These are phyloP conservation scores for Aureobasidium sp. DNA, from an alignment of 2,329 filamentous ascomycete genomes.

Conservation along the genomic window DNA sequence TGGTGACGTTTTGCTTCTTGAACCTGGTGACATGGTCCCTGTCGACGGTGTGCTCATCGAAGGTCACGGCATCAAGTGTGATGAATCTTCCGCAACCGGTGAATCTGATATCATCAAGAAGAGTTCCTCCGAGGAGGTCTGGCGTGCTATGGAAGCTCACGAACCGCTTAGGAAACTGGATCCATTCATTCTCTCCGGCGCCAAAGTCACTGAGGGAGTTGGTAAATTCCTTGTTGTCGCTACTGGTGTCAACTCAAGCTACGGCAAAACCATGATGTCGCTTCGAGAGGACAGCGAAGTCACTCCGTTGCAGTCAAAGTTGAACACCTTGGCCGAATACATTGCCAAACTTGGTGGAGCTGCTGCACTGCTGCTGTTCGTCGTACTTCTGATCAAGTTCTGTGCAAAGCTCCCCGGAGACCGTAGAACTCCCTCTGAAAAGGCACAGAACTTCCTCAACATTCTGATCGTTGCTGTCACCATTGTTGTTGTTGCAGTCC, in stretches of 20 bases:
- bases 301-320: slow-evolving; percentile 68
- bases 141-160: slow-evolving; percentile 53
- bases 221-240: slow-evolving; percentile 70
- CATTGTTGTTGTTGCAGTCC: slow-evolving; percentile 61
- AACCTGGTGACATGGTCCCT: slow-evolving; percentile 64
- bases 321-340: slow-evolving; percentile 69
- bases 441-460: slow-evolving; percentile 62
- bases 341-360: slow-evolving; percentile 71
- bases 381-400: slow-evolving; percentile 81
- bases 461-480: slow-evolving; percentile 59
- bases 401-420: slow-evolving; percentile 56
- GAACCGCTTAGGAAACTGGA: slow-evolving; percentile 60
- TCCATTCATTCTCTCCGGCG: slow-evolving; percentile 81
- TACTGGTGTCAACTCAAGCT: slow-evolving; percentile 63
- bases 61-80: slow-evolving; percentile 60
- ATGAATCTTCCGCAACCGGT: slow-evolving; percentile 69
- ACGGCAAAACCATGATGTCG: slow-evolving; percentile 72
- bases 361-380: slow-evolving; percentile 71
- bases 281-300: slow-evolving; percentile 68
- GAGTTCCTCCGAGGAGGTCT: slow-evolving; percentile 56
- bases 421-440: slow-evolving; percentile 52
- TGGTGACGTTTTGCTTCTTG: slow-evolving; percentile 64
- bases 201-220: slow-evolving; percentile 67
- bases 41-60: slow-evolving; percentile 64
- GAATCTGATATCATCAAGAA: slow-evolving; percentile 69